Evolutionary conservation across 495 filamentous ascomycete genomes (phyloP), one percentile per base, ranked within the genome.

Genomic region (Penicillium bovifimosum): DNA sequence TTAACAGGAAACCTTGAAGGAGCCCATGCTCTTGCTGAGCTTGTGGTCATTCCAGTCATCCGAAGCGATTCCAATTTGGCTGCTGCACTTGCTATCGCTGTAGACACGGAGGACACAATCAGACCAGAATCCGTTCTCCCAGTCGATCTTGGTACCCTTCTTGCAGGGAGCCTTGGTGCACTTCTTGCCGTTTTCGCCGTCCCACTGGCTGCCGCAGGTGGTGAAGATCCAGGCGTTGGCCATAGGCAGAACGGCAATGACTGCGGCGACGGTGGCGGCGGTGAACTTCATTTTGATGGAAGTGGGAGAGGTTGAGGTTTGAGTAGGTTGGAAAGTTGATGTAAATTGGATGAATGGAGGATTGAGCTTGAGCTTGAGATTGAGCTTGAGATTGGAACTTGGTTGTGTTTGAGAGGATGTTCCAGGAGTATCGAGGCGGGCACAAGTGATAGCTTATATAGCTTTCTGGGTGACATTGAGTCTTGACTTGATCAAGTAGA

Each of bases 201-300:
- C 52, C 52, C 52, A 55, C 36, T 55, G 52, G 10, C 40, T 39
- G 31, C 38, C 40, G 45, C 45, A 27, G 40, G 32, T 55, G 39
- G 46, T 35, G 46, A 55, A 55, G 52, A 55, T 55, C 52, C 52
- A 55, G 46, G 52, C 52, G 32, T 55, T 55, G 39, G 52, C 38
- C 52, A 55, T 55, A 31, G 52, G 52, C 3, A 50, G 52, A 9
- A 50, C 46, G 31, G 52, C 27, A 20, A 43, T 10, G 32, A 55
- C 38, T 14, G 45, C n/a, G 24, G 52, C 45, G 46, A 55, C 38
- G 32, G 32, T 44, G 32, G 52, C 44, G 7, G 52, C 9, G 14
- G 41, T 36, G 50, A 53, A 53, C 33, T 53, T 53, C 50, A 53
- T 46, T 40, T 46, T 53, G 31, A 9, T 32, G 8, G 28, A 32